phyloP scores from a whole-genome alignment of 164 flowering plant species.

The Platanus orientalis region DNA sequence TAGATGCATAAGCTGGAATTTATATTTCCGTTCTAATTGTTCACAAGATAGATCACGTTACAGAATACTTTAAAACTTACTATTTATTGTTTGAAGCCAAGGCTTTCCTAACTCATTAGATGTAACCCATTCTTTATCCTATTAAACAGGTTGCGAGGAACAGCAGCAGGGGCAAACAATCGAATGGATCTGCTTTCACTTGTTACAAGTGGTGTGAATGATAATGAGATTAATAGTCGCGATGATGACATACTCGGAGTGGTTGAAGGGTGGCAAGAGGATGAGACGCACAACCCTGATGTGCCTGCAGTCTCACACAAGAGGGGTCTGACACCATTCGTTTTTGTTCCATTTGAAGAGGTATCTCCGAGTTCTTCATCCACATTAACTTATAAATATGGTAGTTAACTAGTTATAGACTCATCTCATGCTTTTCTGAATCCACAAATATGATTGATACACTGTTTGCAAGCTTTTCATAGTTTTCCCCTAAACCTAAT shows the following conservation, averaged over 20 bases:
- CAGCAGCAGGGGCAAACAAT: slow-evolving; percentile 81
- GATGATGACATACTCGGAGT: slow-evolving; percentile 73
- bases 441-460: no score
- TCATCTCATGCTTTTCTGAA: no score
- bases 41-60: neutral
- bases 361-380: no score
- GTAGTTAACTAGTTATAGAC: no score
- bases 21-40: neutral
- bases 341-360: slow-evolving; percentile 93
- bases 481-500: no score
- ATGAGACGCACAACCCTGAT: slow-evolving; percentile 93
- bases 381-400: no score
- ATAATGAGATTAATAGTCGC: slow-evolving; percentile 40
- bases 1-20: neutral
- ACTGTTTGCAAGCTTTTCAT: no score
- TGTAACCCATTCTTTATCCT: neutral
- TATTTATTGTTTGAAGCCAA: no score
- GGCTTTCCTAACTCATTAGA: neutral
- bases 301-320: slow-evolving; percentile 89
- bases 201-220: slow-evolving; percentile 79
- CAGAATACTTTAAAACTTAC: no score
- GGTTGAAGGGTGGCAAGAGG: slow-evolving; percentile 81
- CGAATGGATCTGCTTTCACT: slow-evolving; percentile 84
- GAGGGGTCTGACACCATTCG: slow-evolving; percentile 81
- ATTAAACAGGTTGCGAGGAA: slow-evolving; percentile 77